Conservation (phyloP, 139 green algal genomes). For the Coelastrella sp. region DNA sequence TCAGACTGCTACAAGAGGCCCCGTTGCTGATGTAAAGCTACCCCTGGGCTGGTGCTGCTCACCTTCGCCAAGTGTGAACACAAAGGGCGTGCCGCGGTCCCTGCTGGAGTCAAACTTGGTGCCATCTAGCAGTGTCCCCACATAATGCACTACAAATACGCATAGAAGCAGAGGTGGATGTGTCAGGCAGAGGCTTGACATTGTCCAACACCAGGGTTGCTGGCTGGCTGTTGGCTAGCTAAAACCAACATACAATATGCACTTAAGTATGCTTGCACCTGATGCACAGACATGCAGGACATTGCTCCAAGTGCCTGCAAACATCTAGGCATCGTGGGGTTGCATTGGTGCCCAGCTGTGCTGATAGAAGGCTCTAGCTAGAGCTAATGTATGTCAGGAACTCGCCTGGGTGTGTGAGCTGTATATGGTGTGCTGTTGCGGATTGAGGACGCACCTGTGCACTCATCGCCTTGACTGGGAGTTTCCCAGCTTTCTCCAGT, state of each 20-base stretch:
- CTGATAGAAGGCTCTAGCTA: too few relatives aligned
- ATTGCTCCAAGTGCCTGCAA: too few relatives aligned
- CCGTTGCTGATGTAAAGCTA: too few relatives aligned
- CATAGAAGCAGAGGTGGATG: background rate
- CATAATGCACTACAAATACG: conserved; percentile 92
- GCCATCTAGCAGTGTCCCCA: conserved; percentile 93
- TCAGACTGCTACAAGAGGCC: too few relatives aligned
- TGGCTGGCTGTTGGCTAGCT: too few relatives aligned
- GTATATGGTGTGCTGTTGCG: too few relatives aligned
- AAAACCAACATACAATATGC: too few relatives aligned
- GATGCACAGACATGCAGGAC: background rate
- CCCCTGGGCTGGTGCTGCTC: background rate
- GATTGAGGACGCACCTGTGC: conserved; percentile 56
- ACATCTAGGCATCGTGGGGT: too few relatives aligned
- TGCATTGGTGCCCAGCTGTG: too few relatives aligned
- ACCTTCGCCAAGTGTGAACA: conserved; percentile 86
- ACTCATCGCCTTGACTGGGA: conserved; percentile 85
- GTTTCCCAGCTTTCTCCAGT: conserved; percentile 83
- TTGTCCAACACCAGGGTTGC: background rate
- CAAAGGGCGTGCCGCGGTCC: conserved; percentile 90
- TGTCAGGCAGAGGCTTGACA: background rate
- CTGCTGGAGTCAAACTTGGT: conserved; percentile 93
- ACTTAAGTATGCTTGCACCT: background rate
- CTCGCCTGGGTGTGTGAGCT: too few relatives aligned
- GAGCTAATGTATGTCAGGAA: too few relatives aligned